Evolutionary conservation across 2,329 filamentous ascomycete genomes (phyloP), one percentile per base, ranked within the genome.

Genomic region (Dothistroma pini): DNA sequence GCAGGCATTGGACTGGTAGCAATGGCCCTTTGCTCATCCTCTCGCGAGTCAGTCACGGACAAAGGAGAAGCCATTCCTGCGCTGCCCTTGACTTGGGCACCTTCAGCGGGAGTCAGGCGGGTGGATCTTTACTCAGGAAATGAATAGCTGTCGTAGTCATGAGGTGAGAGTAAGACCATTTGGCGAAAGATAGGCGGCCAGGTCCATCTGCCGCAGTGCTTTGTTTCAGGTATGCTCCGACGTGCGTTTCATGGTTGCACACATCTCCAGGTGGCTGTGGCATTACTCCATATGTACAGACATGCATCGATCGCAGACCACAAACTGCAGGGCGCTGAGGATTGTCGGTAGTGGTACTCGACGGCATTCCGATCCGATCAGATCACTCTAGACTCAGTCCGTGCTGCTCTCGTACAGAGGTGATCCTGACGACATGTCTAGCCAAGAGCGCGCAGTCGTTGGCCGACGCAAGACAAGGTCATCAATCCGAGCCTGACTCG

Each of bases 161-260:
- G 29, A 31, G 50, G 34, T 12, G 25, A 35, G 21, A 1, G 34
- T 12, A 6, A 35, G 21, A 1, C 31, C 31, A 32, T 34, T 47
- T 25, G 44, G 38, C 6, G 21, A 1, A 41, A 54, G 41, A 35
- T 51, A 41, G 44, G 19, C 41, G n/a, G 29, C 44, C 19, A 50
- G 38, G 31, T 34, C 57, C n/a, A 25, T 16, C 51, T 31, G 51
- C 29, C 31, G n/a, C 19, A 52, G 5, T 32, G 53, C 41, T 31
- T 41, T 35, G 55, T 63, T 57, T 60, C 61, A 63, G n/a, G 35
- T 60, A 35, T 58, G 51, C 51, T 58, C 58, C 55, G 54, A 57
- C 49, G 32, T 51, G 35, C 25, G 59, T 61, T 58, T 58, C 59
- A 54, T 41, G 21, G 59, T 57, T 35, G 25, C 53, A 56, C 58